Percentiles rank a stretch among this genome's conserved stretches.
Conservation (phyloP, 192 early-diverging fungal genomes). For the Geranomyces variabilis region DNA sequence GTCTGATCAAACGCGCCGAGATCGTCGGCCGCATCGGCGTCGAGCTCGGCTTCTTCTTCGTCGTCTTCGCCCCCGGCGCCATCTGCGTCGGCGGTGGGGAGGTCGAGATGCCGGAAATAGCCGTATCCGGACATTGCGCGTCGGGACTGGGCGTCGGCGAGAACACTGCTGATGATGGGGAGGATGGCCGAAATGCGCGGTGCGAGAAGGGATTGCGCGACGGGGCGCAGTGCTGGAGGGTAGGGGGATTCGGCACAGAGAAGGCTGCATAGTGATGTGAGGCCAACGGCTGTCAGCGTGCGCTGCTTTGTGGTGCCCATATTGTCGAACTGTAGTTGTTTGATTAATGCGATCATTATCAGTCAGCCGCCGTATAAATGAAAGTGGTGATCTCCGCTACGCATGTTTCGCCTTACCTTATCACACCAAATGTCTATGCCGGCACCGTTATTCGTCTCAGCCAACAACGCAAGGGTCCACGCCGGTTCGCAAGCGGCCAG, state of each 20-base stretch:
- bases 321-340: constrained; percentile 75
- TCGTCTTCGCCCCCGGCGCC: no score
- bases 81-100: neutral
- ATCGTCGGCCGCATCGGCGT: neutral
- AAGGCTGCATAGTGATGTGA: constrained; percentile 9
- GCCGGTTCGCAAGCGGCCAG: constrained; percentile 62
- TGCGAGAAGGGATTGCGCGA: neutral
- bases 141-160: constrained; percentile 47
- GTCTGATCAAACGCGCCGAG: neutral
- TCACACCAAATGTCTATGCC: constrained; percentile 58
- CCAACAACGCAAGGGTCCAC: constrained; percentile 46
- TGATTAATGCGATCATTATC: no score
- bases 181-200: constrained; percentile 55
- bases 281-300: constrained; percentile 41
- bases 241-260: neutral
- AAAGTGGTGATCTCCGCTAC: no score
- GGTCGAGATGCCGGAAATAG: neutral
- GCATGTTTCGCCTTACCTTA: constrained; percentile 48
- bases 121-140: constrained; percentile 2
- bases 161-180: constrained; percentile 63
- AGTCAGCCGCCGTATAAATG: no score
- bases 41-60: constrained; percentile 1
- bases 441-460: constrained; percentile 57
- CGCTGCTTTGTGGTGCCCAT: constrained; percentile 69
- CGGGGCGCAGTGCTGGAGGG: constrained; percentile 52